phyloP scores from a whole-genome alignment of 2,329 filamentous ascomycete genomes.

The Coniochaeta ligniaria region DNA sequence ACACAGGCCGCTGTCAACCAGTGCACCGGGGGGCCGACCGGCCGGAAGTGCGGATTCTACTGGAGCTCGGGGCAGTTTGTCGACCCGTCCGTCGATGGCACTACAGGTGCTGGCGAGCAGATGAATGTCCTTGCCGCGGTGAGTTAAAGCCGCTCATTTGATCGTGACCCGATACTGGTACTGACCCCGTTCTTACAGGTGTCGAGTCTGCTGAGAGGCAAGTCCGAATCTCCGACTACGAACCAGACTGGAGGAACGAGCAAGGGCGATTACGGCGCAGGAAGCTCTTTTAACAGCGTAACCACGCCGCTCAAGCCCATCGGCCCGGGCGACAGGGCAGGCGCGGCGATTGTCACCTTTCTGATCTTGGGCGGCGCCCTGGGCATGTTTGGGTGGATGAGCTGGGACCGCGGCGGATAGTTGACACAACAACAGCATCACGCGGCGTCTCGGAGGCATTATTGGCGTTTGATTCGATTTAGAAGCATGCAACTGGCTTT shows the following conservation, averaged over 20 bases:
- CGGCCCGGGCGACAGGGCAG: conserved; percentile 37
- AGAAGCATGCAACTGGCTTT: background rate
- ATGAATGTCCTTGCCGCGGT: conserved; percentile 50
- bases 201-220: conserved; percentile 37
- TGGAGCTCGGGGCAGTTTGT: conserved; percentile 40
- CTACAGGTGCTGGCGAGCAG: conserved; percentile 49
- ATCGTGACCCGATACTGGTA: too few relatives aligned
- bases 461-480: background rate
- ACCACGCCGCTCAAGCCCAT: conserved; percentile 19
- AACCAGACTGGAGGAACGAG: conserved; percentile 43
- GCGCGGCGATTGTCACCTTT: conserved; percentile 41
- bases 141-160: too few relatives aligned
- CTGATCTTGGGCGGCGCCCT: conserved; percentile 31
- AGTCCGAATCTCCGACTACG: conserved; percentile 32
- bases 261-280: conserved; percentile 31
- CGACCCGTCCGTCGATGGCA: conserved; percentile 42
- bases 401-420: conserved; percentile 16
- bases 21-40: conserved; percentile 51
- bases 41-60: conserved; percentile 56
- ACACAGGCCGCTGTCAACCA: conserved; percentile 52
- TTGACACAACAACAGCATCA: background rate
- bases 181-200: too few relatives aligned
- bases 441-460: background rate
- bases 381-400: conserved; percentile 45
- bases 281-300: conserved; percentile 23